A percentile compares a stretch with the other conserved stretches of the same genome.
phyloP scores from a whole-genome alignment of 768 basidiomycete species.

The Suillus subalutaceus region DNA sequence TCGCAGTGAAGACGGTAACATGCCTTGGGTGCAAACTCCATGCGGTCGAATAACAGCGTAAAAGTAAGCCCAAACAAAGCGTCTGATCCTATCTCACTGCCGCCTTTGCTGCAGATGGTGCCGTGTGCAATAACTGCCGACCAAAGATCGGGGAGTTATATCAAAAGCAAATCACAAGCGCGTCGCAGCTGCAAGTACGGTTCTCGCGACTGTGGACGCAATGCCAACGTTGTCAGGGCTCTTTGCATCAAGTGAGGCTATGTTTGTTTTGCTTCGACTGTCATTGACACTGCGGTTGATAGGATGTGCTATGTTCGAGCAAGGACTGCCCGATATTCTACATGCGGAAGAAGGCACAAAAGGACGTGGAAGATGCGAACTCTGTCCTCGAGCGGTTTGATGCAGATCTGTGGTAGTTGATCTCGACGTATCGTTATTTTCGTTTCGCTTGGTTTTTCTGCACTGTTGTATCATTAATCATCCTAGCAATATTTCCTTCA shows the following conservation, averaged over 20 bases:
- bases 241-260: conserved; percentile 79
- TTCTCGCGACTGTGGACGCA: conserved; percentile 96
- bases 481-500: not conserved
- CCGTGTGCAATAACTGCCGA: conserved; percentile 93
- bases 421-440: not conserved
- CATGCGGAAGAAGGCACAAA: conserved; percentile 97
- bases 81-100: conserved; percentile 12
- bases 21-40: conserved; percentile 94
- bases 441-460: not conserved
- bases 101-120: conserved; percentile 60
- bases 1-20: conserved; percentile 93
- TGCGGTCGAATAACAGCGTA: conserved; percentile 77
- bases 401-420: conserved; percentile 62
- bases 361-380: conserved; percentile 90
- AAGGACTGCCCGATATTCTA: conserved; percentile 99
- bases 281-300: conserved; percentile 7
- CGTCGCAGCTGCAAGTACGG: conserved; percentile 83
- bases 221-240: conserved; percentile 98
- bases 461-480: not conserved
- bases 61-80: conserved; percentile 45
- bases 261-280: not conserved
- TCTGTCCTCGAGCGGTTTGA: conserved; percentile 85
- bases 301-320: conserved; percentile 96
- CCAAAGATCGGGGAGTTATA: conserved; percentile 87
- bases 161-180: conserved; percentile 79